Evolutionary conservation across 306 rosid genomes (phyloP).

Genomic region (Amphicarpaea edgeworthii): DNA sequence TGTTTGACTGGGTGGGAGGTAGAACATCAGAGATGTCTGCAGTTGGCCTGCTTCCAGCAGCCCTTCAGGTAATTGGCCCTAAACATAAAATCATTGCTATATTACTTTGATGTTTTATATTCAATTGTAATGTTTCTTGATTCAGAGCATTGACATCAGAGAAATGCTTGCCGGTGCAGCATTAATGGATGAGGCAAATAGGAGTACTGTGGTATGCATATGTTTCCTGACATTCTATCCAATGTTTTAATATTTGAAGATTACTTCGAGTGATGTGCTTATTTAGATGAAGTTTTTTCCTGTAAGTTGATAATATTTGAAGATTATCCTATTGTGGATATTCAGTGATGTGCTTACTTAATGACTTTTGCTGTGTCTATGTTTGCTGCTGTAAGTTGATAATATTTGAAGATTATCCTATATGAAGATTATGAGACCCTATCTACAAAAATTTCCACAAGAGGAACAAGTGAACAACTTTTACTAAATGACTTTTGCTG

Average conservation of each 20-base stretch:
- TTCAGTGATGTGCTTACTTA: too few species aligned
- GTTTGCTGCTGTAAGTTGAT: too few species aligned
- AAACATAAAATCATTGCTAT: neutral
- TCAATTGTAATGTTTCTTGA: neutral
- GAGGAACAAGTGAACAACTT: too few species aligned
- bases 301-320: too few species aligned
- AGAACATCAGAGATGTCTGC: constrained; percentile 33
- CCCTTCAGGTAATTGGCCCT: constrained; percentile 5
- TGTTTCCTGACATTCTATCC: constrained; percentile 16
- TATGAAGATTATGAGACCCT: too few species aligned
- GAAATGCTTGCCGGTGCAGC: constrained; percentile 28
- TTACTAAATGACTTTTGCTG: too few species aligned
- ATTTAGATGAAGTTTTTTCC: constrained; percentile 7
- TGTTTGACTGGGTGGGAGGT: constrained; percentile 32
- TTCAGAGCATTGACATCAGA: constrained; percentile 21
- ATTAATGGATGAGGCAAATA: constrained; percentile 20
- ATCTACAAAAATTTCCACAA: too few species aligned
- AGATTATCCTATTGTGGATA: too few species aligned
- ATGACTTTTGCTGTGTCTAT: too few species aligned
- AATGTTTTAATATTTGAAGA: constrained; percentile 33
- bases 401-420: too few species aligned
- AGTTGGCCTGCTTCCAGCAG: constrained; percentile 21
- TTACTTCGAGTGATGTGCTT: constrained; percentile 7
- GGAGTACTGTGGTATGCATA: constrained; percentile 10
- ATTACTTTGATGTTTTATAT: neutral